Conservation (phyloP, 2,329 filamentous ascomycete genomes). For the Phymatotrichopsis omnivora region DNA sequence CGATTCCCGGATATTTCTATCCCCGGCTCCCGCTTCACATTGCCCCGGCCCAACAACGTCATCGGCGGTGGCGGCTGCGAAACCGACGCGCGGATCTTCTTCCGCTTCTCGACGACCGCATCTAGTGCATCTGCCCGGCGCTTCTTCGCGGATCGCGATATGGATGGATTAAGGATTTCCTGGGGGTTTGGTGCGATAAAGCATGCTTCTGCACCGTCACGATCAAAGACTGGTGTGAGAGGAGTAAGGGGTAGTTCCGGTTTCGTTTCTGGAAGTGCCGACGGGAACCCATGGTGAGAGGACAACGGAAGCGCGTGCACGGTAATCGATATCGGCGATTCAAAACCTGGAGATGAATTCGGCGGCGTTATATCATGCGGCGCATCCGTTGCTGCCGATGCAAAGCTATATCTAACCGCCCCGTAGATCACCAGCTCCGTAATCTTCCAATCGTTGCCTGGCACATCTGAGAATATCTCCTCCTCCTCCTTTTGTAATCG, state of each 20-base stretch:
- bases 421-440: slow-evolving; percentile 29
- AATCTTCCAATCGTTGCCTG: slow-evolving; percentile 25
- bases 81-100: slow-evolving; percentile 12
- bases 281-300: slow-evolving; percentile 21
- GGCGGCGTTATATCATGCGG: slow-evolving; percentile 25
- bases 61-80: slow-evolving; percentile 15
- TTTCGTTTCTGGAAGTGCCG: slow-evolving; percentile 8
- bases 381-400: slow-evolving; percentile 1
- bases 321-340: slow-evolving; percentile 12
- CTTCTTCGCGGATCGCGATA: slow-evolving; percentile 25
- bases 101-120: slow-evolving; percentile 24
- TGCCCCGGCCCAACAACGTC: slow-evolving; percentile 7
- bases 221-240: slow-evolving; percentile 2
- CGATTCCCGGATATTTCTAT: neutral
- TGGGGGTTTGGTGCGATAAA: slow-evolving; percentile 28
- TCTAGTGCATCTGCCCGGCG: slow-evolving; percentile 26
- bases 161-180: slow-evolving; percentile 25
- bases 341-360: slow-evolving; percentile 20
- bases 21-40: slow-evolving; percentile 14
- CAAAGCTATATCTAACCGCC: slow-evolving; percentile 15
- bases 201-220: neutral
- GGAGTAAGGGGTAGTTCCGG: neutral
- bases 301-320: slow-evolving; percentile 27
- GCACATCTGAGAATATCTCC: too few relatives aligned
- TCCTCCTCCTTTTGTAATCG: neutral